phyloP scores from a whole-genome alignment of 2,329 filamentous ascomycete species.

The Kalmusia sp. region DNA sequence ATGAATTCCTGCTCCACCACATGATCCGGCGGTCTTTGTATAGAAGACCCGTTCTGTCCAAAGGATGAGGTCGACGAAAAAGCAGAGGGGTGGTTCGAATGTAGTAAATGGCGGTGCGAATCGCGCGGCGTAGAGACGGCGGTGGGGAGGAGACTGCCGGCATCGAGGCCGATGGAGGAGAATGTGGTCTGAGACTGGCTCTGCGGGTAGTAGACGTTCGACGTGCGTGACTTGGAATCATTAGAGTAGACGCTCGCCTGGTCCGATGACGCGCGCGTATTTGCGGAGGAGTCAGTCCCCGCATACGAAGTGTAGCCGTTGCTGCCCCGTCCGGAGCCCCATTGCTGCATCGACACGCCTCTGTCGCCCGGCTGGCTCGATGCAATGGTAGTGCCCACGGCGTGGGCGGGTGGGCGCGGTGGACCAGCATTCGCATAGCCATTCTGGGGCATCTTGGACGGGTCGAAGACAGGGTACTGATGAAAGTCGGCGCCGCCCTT shows the following conservation, averaged over 20 bases:
- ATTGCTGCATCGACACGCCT: conserved; percentile 78
- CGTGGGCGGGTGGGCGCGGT: conserved; percentile 65
- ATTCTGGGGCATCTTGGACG: conserved; percentile 57
- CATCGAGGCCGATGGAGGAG: conserved; percentile 52
- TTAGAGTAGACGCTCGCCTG: conserved; percentile 70
- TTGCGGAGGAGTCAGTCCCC: conserved; percentile 53
- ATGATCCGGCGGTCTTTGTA: conserved; percentile 77
- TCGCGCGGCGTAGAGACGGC: conserved; percentile 49
- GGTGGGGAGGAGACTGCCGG: conserved; percentile 47
- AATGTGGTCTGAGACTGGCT: conserved; percentile 64
- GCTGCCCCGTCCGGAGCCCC: conserved; percentile 58
- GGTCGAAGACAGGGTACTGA: conserved; percentile 81
- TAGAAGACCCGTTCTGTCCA: conserved; percentile 62
- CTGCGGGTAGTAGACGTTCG: conserved; percentile 57
- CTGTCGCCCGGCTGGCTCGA: conserved; percentile 72
- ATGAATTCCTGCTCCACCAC: conserved; percentile 91
- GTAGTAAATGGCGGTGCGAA: conserved; percentile 50
- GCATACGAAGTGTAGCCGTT: conserved; percentile 32
- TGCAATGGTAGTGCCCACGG: conserved; percentile 67
- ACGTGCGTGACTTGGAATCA: conserved; percentile 64
- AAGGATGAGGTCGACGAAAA: conserved; percentile 59
- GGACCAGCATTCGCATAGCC: conserved; percentile 60
- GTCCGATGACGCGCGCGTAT: conserved; percentile 66
- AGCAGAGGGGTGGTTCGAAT: conserved; percentile 52
- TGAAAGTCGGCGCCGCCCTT: conserved; percentile 81